Evolutionary conservation across 1,284 basidiomycete species (phyloP), one percentile per base, ranked within the genome.

Genomic region (Irpex rosettiformis): DNA sequence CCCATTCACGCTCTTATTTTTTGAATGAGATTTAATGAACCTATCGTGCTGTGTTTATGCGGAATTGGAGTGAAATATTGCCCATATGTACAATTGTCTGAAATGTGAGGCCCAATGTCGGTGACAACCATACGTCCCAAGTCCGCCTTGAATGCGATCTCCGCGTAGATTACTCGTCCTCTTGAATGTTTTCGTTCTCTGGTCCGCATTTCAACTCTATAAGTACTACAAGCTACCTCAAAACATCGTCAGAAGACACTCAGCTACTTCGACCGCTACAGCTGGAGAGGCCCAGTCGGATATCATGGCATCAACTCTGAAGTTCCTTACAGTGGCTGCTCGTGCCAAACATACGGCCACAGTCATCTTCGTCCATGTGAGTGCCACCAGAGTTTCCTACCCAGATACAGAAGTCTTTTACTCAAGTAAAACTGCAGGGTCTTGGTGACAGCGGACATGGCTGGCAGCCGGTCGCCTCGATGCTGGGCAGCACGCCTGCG

Each of bases 311-410:
- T 66, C 72, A 47, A 69, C 78, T 21, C 72, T 85, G 42, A 78
- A 81, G 66, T 76, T 70, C 66, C 69, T 89, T 60, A 74, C 78
- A 21, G 75, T 91, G 33, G 75, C 79, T 22, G 77, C 90, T 24
- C 68, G 75, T 47, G 68, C 75, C 40, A 84, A 82, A 63, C 94
- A 96, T 72, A 88, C 90, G 2, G 92, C 93, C 3, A 94, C 92
- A 1, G 85, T 96, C 63, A 91, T 96, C 68, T 93, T 96, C 71
- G 75, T 93, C 37, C 94, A 96, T 79, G 91, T 93, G 70, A 66
- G 86, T 75, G 37, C 29, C 27, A 7, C 33, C 52, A 40, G 37
- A n/a, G n/a, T n/a, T n/a, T n/a, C n/a, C n/a, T n/a, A n/a, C n/a
- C n/a, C n/a, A n/a, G n/a, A n/a, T n/a, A n/a, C n/a, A n/a, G n/a